Base-by-base conservation (phyloP, 2,329 filamentous ascomycete species). In the Botrytis medusae region DNA sequence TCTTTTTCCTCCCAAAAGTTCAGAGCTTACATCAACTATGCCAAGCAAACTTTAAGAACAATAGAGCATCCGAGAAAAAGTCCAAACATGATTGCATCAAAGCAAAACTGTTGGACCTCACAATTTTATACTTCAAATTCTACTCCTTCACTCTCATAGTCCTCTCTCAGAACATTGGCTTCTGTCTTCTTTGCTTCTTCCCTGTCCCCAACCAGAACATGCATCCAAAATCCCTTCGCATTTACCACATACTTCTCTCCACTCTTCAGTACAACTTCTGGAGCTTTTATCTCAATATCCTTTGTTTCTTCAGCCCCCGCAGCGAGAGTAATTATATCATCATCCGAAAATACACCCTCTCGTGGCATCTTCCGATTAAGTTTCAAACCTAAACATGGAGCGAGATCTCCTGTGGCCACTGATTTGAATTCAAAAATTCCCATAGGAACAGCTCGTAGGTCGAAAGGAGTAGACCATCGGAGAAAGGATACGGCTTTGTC, bases 391-490 rank as follows among this genome's bases (percentile, higher is more conserved):
- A 77, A n/a, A 54, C 75, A 75, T 46, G 74, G 73, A 2, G 76
- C 76, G n/a, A 59, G 12, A 16, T 65, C 40, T 18, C 74, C 73
- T 0, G 72, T 75, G 18, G 42, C 57, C 5, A 68, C 63, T 4
- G 77, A 77, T 29, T 78, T 78, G 61, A 83, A 78, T 51, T 80
- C 79, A 69, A 83, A 80, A 16, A 75, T 78, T 18, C 80, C 78
- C 61, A 81, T 74, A 0, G 79, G 71, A 4, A 82, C 69, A 9
- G 81, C 82, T 10, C 74, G 76, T 10, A 77, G 74, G 69, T 84
- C 83, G 5, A 84, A 76, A 1, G 82, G 82, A 8, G 78, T 82
- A 4, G 78, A 79, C 82, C 82, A 84, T 74, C 76, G 79, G 5
- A 84, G 76, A 8, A 84, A 61, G 0, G 80, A 83, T 22, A 83